phyloP scores from a whole-genome alignment of 371 early-diverging fungal species.

The Mortierella polycephala region DNA sequence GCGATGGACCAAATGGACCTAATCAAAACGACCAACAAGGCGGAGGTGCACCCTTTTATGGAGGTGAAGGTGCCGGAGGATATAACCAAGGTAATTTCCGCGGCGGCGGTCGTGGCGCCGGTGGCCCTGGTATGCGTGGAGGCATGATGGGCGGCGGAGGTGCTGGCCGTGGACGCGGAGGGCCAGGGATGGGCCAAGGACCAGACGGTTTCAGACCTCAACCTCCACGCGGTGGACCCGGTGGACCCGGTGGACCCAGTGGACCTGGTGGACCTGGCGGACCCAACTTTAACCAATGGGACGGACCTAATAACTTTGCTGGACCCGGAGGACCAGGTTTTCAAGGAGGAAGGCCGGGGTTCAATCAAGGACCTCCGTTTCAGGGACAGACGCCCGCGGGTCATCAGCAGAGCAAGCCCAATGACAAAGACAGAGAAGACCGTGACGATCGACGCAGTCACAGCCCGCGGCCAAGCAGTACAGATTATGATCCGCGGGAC shows the following conservation, averaged over 20 bases:
- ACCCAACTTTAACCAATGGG: slow-evolving; percentile 34
- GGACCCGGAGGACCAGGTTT: slow-evolving; percentile 29
- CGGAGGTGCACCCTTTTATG: slow-evolving; percentile 15
- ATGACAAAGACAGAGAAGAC: slow-evolving; percentile 33
- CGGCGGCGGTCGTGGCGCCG: slow-evolving; percentile 40
- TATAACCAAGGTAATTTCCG: slow-evolving; percentile 34
- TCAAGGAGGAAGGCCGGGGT: slow-evolving; percentile 30
- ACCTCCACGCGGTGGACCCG: background rate
- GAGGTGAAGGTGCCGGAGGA: slow-evolving; percentile 26
- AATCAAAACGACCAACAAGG: slow-evolving; percentile 34
- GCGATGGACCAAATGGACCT: slow-evolving; percentile 4
- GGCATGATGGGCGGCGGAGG: slow-evolving; percentile 26
- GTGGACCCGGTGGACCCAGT: slow-evolving; percentile 10
- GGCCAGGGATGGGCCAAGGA: slow-evolving; percentile 27
- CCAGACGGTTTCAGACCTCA: slow-evolving; percentile 26
- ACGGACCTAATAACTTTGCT: slow-evolving; percentile 25
- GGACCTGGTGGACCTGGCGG: slow-evolving; percentile 8
- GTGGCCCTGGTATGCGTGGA: slow-evolving; percentile 32
- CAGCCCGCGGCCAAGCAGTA: slow-evolving; percentile 35
- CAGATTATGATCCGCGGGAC: slow-evolving; percentile 34
- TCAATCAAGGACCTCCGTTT: slow-evolving; percentile 18
- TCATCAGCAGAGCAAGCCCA: slow-evolving; percentile 15
- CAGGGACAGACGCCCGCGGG: slow-evolving; percentile 1
- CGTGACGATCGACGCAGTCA: slow-evolving; percentile 38
- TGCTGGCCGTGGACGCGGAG: slow-evolving; percentile 43